Evolutionary conservation across 192 early-diverging fungal species (phyloP).

Genomic region (Podila epigama): DNA sequence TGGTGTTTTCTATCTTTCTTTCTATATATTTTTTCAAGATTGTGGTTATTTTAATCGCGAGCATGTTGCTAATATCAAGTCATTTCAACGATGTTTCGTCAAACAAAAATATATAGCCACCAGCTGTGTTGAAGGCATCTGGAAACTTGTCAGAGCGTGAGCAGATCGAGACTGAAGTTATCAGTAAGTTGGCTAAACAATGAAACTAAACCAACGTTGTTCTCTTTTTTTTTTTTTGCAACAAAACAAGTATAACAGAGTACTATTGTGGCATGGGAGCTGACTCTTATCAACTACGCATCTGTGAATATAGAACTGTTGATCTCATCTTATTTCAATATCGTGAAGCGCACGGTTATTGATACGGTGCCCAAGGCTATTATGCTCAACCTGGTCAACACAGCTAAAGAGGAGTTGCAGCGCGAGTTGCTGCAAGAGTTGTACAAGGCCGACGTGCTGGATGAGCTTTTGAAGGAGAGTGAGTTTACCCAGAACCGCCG

Average conservation of each 20-base stretch:
- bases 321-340: slow-evolving; percentile 97
- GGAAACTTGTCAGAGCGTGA: slow-evolving; percentile 98
- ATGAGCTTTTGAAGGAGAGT: slow-evolving; percentile 95
- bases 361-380: slow-evolving; percentile 99
- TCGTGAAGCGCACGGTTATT: slow-evolving; percentile 97
- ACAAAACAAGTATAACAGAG: no score
- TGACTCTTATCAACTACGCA: no score
- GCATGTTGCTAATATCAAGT: no score
- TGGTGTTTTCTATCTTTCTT: no score
- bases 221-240: not conserved
- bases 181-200: slow-evolving; percentile 88
- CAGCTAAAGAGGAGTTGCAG: slow-evolving; percentile 94
- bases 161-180: slow-evolving; percentile 98
- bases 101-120: no score
- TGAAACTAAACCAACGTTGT: not conserved
- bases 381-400: slow-evolving; percentile 95
- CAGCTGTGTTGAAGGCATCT: slow-evolving; percentile 91
- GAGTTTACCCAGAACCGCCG: slow-evolving; percentile 91
- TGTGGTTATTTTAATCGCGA: no score
- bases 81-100: no score
- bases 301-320: slow-evolving; percentile 73
- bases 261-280: no score
- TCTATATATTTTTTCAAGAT: no score
- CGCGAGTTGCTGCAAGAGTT: slow-evolving; percentile 94
- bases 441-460: slow-evolving; percentile 94